Evolutionary conservation across 2,329 filamentous ascomycete genomes (phyloP).

Genomic region (Zasmidium cellare): DNA sequence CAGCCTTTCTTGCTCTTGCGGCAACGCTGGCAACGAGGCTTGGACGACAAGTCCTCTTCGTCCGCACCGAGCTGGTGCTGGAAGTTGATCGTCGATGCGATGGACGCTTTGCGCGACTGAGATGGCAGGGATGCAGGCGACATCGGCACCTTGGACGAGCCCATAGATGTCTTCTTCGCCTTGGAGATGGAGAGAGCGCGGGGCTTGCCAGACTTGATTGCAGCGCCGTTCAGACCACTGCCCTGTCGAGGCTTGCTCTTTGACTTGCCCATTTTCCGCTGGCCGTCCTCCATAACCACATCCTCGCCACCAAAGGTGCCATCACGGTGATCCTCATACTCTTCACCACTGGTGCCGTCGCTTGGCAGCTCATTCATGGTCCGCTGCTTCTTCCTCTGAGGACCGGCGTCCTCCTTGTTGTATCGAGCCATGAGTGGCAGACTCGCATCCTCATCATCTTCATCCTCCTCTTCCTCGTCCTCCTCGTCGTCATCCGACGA

Average conservation of each 20-base stretch:
- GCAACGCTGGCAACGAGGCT: conserved; percentile 96
- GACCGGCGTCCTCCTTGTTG: conserved; percentile 28
- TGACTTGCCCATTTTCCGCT: conserved; percentile 38
- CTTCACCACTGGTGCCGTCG: conserved; percentile 63
- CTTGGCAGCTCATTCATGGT: conserved; percentile 52
- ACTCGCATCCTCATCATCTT: conserved; percentile 63
- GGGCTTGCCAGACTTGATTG: conserved; percentile 39
- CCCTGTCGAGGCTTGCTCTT: conserved; percentile 43
- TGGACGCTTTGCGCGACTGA: conserved; percentile 71
- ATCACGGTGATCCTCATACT: conserved; percentile 55
- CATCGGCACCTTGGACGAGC: conserved; percentile 45
- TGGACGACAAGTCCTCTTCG: conserved; percentile 89
- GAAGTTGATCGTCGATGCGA: conserved; percentile 60
- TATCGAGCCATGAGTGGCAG: conserved; percentile 31
- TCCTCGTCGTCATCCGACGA: conserved; percentile 70
- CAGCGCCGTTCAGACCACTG: conserved; percentile 16
- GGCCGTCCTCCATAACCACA: conserved; percentile 51
- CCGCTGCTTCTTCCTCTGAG: conserved; percentile 38
- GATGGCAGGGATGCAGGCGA: conserved; percentile 65
- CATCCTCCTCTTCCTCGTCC: conserved; percentile 77
- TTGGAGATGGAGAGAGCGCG: conserved; percentile 52
- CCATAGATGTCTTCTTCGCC: conserved; percentile 44
- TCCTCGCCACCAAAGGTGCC: conserved; percentile 57
- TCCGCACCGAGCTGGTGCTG: conserved; percentile 62
- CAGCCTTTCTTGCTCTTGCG: conserved; percentile 99